phyloP scores from a whole-genome alignment of 768 basidiomycete genomes.

The Pulveroboletus frians region DNA sequence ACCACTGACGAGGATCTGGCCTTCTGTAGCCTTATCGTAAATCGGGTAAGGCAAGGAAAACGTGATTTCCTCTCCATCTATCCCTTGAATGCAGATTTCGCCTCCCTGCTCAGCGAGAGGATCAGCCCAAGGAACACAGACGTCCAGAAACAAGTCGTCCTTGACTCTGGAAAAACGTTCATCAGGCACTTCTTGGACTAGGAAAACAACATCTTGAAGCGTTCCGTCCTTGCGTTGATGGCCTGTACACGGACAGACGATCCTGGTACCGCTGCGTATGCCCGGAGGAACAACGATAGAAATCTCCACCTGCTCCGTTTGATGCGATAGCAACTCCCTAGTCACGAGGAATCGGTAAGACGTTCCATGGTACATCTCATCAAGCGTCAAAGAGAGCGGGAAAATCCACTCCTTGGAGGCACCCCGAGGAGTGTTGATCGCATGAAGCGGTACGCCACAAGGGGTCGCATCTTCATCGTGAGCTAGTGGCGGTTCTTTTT shows the following conservation, averaged over 20 bases:
- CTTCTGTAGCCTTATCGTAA: slow-evolving; percentile 43
- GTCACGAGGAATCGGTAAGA: slow-evolving; percentile 56
- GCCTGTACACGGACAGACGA: slow-evolving; percentile 59
- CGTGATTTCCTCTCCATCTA: slow-evolving; percentile 52
- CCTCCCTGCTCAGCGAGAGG: slow-evolving; percentile 43
- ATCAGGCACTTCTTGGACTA: slow-evolving; percentile 56
- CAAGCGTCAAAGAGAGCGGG: slow-evolving; percentile 53
- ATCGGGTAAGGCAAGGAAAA: slow-evolving; percentile 51
- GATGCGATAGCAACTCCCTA: slow-evolving; percentile 46
- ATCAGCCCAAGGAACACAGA: slow-evolving; percentile 55
- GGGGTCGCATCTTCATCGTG: slow-evolving; percentile 14
- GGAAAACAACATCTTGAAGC: slow-evolving; percentile 63
- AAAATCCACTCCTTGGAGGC: slow-evolving; percentile 61
- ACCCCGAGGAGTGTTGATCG: slow-evolving; percentile 37
- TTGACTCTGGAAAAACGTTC: slow-evolving; percentile 51
- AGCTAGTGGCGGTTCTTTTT: slow-evolving; percentile 3
- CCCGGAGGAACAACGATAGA: slow-evolving; percentile 59
- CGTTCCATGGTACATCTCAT: slow-evolving; percentile 56
- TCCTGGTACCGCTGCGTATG: slow-evolving; percentile 54
- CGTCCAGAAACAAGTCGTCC: slow-evolving; percentile 51
- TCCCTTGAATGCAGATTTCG: slow-evolving; percentile 46
- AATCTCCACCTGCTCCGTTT: slow-evolving; percentile 50
- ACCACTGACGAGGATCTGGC: slow-evolving; percentile 46
- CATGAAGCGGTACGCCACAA: slow-evolving; percentile 37
- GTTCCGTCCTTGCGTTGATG: slow-evolving; percentile 54